Evolutionary conservation across 1,284 basidiomycete genomes (phyloP).

Genomic region (Apiotrichum veenhuisii): DNA sequence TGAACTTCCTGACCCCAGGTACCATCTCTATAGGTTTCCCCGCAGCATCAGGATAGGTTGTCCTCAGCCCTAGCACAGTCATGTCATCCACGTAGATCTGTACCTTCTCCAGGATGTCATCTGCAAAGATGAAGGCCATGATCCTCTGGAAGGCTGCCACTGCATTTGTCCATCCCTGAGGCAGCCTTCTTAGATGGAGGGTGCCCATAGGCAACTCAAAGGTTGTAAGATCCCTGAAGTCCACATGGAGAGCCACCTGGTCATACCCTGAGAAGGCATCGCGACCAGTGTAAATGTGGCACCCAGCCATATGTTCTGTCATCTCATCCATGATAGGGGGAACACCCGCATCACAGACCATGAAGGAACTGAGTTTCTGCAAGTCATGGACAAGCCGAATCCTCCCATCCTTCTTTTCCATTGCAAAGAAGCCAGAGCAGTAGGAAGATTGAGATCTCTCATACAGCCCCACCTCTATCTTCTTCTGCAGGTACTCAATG

Average conservation of each 20-base stretch:
- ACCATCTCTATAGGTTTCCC: background rate
- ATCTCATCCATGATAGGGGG: constrained; percentile 14
- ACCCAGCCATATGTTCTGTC: constrained; percentile 11
- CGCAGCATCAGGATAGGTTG: background rate
- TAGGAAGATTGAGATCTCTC: constrained; percentile 9
- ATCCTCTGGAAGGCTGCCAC: constrained; percentile 11
- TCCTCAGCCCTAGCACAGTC: background rate
- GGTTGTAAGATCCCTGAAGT: constrained; percentile 7
- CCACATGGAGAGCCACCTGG: constrained; percentile 1
- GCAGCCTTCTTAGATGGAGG: constrained; percentile 5
- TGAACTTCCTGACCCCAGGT: constrained; percentile 4
- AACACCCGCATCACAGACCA: constrained; percentile 5
- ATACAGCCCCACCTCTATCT: constrained; percentile 7
- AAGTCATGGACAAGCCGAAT: constrained; percentile 14
- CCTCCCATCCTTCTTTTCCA: constrained; percentile 15
- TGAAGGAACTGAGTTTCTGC: constrained; percentile 11
- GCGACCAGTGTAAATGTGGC: constrained; percentile 7
- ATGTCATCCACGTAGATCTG: constrained; percentile 13
- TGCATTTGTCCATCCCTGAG: constrained; percentile 14
- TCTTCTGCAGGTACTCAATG: no score
- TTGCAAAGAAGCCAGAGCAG: constrained; percentile 7
- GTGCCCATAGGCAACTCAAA: constrained; percentile 15
- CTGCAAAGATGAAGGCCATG: constrained; percentile 11
- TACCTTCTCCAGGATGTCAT: constrained; percentile 1
- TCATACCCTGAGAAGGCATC: constrained; percentile 16